A percentile compares a stretch with the other conserved stretches of the same genome.
phyloP scores from a whole-genome alignment of 169 alveolate genomes.

The Babesia gibsoni region DNA sequence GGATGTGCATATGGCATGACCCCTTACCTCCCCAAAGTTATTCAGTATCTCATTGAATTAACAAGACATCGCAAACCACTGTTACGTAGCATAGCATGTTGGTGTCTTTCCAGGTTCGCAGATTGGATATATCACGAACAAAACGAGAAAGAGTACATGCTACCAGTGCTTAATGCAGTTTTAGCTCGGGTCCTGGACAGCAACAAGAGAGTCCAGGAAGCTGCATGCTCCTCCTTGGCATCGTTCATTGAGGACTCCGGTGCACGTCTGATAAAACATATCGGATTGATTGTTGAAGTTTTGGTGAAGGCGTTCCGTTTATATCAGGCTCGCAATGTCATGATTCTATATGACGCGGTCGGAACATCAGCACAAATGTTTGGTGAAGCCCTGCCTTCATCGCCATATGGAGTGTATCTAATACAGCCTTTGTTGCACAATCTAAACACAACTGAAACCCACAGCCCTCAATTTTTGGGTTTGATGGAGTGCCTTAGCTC shows the following conservation, averaged over 20 bases:
- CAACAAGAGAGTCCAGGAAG: conserved; percentile 90
- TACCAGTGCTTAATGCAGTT: conserved; percentile 61
- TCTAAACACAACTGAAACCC: conserved; percentile 25
- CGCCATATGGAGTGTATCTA: conserved; percentile 2
- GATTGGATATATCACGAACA: conserved; percentile 77
- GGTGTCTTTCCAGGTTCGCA: conserved; percentile 87
- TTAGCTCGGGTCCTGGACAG: conserved; percentile 80
- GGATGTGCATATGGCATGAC: conserved; percentile 80
- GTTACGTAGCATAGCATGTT: conserved; percentile 86
- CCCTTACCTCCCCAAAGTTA: conserved; percentile 83
- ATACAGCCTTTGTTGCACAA: conserved; percentile 23
- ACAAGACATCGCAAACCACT: conserved; percentile 80
- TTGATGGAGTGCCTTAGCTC: conserved; percentile 49
- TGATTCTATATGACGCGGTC: conserved; percentile 80
- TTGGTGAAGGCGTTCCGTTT: conserved; percentile 73
- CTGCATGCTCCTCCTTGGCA: conserved; percentile 91
- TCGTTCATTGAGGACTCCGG: conserved; percentile 82
- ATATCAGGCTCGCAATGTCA: conserved; percentile 78
- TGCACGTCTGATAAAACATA: conserved; percentile 66
- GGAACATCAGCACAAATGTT: conserved; percentile 64
- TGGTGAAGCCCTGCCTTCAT: conserved; percentile 31
- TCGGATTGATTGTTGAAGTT: conserved; percentile 72
- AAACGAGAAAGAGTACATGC: conserved; percentile 55
- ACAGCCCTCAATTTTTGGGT: conserved; percentile 31
- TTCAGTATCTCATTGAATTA: conserved; percentile 73